phyloP scores from a whole-genome alignment of 1,284 basidiomycete species.

The Hypsizygus ulmarius region DNA sequence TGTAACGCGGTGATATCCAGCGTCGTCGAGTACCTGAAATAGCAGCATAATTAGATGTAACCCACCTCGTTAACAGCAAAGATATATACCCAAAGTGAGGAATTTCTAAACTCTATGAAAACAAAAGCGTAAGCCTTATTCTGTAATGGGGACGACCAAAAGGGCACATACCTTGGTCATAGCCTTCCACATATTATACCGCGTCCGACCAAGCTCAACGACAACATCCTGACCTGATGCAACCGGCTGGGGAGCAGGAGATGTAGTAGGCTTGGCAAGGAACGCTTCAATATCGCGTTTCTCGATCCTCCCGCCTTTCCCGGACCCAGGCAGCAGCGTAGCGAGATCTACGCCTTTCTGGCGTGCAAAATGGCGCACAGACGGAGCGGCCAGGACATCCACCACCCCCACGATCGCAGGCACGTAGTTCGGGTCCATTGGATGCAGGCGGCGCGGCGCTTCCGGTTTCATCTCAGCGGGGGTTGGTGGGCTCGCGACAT shows the following conservation, averaged over 20 bases:
- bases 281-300: slow-evolving; percentile 72
- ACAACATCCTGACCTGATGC: slow-evolving; percentile 43
- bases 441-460: slow-evolving; percentile 41
- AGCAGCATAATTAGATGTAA: not conserved
- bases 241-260: slow-evolving; percentile 6
- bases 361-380: slow-evolving; percentile 75
- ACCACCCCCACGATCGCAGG: slow-evolving; percentile 7
- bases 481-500: slow-evolving; percentile 3
- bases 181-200: slow-evolving; percentile 85
- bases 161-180: slow-evolving; percentile 64
- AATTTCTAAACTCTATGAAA: slow-evolving; percentile 68
- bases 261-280: slow-evolving; percentile 29
- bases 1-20: slow-evolving; percentile 82
- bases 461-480: slow-evolving; percentile 12
- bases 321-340: slow-evolving; percentile 64
- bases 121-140: slow-evolving; percentile 9
- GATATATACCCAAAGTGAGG: slow-evolving; percentile 68
- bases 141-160: not conserved
- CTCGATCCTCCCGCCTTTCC: slow-evolving; percentile 74
- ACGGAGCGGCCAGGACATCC: slow-evolving; percentile 68
- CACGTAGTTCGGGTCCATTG: slow-evolving; percentile 60
- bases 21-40: slow-evolving; percentile 68
- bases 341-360: slow-evolving; percentile 63
- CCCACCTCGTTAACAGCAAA: not conserved
- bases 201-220: slow-evolving; percentile 74